These are phyloP conservation scores for Botrytis galanthina DNA, from an alignment of 2,329 filamentous ascomycete genomes.

Conservation along the genomic window DNA sequence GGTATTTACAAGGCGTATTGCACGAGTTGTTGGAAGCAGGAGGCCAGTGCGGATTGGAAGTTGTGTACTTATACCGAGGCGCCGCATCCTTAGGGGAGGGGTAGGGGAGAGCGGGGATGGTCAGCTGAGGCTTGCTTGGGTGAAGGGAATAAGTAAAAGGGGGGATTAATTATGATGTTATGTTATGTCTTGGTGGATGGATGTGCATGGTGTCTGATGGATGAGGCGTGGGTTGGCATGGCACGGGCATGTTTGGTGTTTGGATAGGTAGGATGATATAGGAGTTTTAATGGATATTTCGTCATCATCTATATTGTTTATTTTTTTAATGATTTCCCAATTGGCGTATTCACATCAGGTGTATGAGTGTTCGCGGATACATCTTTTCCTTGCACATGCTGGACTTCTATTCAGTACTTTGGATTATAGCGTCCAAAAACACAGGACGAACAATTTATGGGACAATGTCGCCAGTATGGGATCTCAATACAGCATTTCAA, in stretches of 20 bases:
- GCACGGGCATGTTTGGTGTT: constrained; percentile 11
- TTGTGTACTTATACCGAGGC: constrained; percentile 19
- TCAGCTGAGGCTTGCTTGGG: not conserved
- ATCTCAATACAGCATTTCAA: not conserved
- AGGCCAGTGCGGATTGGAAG: constrained; percentile 19
- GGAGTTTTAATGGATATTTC: constrained; percentile 12
- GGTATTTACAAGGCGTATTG: constrained; percentile 16
- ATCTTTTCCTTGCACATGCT: not conserved
- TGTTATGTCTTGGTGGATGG: constrained; percentile 5
- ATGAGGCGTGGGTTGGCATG: constrained; percentile 7
- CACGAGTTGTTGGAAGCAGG: constrained; percentile 19
- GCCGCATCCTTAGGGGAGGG: constrained; percentile 10
- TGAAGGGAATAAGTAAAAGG: not conserved
- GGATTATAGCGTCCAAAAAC: too few species aligned
- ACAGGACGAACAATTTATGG: not conserved
- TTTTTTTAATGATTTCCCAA: not conserved
- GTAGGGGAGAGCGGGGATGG: not conserved
- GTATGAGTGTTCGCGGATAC: not conserved
- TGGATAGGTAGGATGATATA: constrained; percentile 12
- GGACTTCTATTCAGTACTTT: not conserved
- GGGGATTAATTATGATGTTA: not conserved
- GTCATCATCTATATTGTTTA: not conserved
- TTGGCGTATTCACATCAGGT: not conserved
- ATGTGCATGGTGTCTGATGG: constrained; percentile 8
- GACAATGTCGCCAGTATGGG: not conserved